Base-by-base conservation (phyloP, 768 basidiomycete genomes). In the Lactarius evosmus region DNA sequence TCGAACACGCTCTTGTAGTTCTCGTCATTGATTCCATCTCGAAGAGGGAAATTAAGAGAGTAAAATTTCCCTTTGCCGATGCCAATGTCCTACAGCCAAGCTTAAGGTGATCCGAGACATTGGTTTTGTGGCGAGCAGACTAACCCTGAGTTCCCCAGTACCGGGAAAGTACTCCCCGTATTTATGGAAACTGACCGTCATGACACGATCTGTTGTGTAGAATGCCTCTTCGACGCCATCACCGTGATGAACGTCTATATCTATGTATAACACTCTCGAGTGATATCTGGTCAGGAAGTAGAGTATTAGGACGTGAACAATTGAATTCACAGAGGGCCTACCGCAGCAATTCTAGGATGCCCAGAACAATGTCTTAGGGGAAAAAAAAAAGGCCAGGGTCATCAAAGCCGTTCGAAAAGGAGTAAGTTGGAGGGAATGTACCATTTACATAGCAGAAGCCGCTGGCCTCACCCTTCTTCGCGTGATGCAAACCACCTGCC, bases 211-310 rank as follows among this genome's bases (percentile, higher is more conserved):
- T 25, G 97, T 98, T 4, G 95, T 95, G 75, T 98, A 99, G 74
- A 99, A 99, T 0, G 97, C 97, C 75, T 99, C 97, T 73, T 99
- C 97, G 27, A 99, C 97, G 49, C 97, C 97, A 74, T 99, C 97
- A 17, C 97, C 97, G 66, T 99, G 97, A 73, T 99, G 97, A 1
- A 97, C 93, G 73, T 99, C 97, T 63, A 99, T 95, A 72, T 99
- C 97, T 69, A 99, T 95, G 76, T 99, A 99, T 25, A 99, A 81
- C 32, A 99, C 97, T 36, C 97, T 85, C 14, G 85, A 85, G 72
- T 98, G 95, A 75, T 97, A 97, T 69, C 94, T 93, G n/a, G 30
- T 32, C 17, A 29, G 29, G 34, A 7, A 25, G 56, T 50, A n/a
- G 34, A 49, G 29, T 14, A 32, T 63, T 51, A 41, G 40, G 36